A percentile compares a stretch with the other conserved stretches of the same genome.
Evolutionary conservation across 805 yeast species (phyloP).

Genomic region (Millerozyma miso): DNA sequence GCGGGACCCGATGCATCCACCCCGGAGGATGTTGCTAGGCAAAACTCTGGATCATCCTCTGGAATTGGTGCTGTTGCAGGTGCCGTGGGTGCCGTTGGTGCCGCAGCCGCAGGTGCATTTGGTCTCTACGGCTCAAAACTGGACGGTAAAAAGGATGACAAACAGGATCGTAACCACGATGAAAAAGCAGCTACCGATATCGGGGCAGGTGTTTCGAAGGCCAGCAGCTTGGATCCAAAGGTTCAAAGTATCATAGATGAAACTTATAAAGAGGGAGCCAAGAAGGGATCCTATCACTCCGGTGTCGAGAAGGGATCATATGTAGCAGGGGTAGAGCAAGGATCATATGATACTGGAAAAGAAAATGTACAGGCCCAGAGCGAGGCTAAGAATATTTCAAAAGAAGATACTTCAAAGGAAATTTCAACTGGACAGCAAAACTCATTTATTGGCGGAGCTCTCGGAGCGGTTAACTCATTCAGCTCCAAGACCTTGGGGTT

Average conservation of each 20-base stretch:
- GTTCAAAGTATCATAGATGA: constrained; percentile 3
- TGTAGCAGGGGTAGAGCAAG: too few relatives aligned
- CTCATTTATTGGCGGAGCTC: constrained; percentile 1
- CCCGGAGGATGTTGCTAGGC: background rate
- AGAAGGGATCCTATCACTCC: constrained; percentile 16
- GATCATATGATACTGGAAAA: background rate
- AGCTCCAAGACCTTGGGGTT: constrained; percentile 6
- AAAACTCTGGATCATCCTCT: background rate
- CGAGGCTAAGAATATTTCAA: background rate
- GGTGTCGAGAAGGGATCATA: constrained; percentile 7
- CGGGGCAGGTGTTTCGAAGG: background rate
- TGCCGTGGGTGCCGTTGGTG: constrained; percentile 11
- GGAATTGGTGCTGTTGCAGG: constrained; percentile 8
- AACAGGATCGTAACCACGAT: background rate
- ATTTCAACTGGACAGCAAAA: too few relatives aligned
- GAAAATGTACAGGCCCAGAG: background rate
- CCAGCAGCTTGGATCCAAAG: background rate
- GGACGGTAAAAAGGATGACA: background rate
- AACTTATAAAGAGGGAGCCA: constrained; percentile 17
- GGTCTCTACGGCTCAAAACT: constrained; percentile 5
- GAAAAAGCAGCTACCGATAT: background rate
- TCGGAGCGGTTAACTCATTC: constrained; percentile 2
- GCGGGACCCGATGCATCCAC: background rate
- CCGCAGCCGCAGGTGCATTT: background rate
- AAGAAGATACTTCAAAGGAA: background rate